Base-by-base conservation (phyloP, 2,329 filamentous ascomycete genomes). In the Colletotrichum tropicicola region DNA sequence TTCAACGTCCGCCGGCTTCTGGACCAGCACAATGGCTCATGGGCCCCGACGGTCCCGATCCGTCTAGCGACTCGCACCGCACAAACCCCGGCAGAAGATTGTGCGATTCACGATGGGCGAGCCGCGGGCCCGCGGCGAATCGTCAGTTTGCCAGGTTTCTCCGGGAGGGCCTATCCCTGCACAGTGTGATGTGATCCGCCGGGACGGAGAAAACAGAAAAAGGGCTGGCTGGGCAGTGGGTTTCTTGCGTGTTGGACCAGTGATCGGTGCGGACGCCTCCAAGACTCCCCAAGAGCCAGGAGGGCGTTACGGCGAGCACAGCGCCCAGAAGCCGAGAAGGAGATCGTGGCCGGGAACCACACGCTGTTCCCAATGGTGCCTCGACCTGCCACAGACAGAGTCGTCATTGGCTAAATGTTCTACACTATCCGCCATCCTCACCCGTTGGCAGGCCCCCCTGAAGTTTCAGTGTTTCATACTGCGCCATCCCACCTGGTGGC, bases 401-500 rank as follows among this genome's bases (percentile, higher is more conserved):
- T 45, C 53, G 47, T 37, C 63, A 66, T 66, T 66, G 63, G 59
- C 32, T 53, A 25, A 15, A 12, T 62, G 59, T 64, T 59, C 52
- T 35, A n/a, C n/a, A n/a, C n/a, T n/a, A 21, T 53, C 45, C 59
- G 27, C 49, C 49, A 54, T 51, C 49, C 41, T 54, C 27, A 19
- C 56, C 55, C 47, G 39, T 48, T 65, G 57, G 61, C 48, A 61
- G 37, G 44, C 59, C 47, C 59, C 49, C 66, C 56, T 68, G 66
- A 44, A 45, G 59, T 67, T 67, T 67, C 65, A 61, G 64, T 53
- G 66, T 68, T 68, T 68, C 66, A 65, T 19, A 49, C 59, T 56
- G 59, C 47, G 59, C 65, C 65, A 56, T 65, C 55, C 65, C 59
- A 64, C 30, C 59, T 32, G 44, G 56, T 68, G 66, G 59, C 47